These are phyloP conservation scores for Apiotrichum porosum DNA, from an alignment of 1,284 basidiomycete species.

Conservation along the genomic window DNA sequence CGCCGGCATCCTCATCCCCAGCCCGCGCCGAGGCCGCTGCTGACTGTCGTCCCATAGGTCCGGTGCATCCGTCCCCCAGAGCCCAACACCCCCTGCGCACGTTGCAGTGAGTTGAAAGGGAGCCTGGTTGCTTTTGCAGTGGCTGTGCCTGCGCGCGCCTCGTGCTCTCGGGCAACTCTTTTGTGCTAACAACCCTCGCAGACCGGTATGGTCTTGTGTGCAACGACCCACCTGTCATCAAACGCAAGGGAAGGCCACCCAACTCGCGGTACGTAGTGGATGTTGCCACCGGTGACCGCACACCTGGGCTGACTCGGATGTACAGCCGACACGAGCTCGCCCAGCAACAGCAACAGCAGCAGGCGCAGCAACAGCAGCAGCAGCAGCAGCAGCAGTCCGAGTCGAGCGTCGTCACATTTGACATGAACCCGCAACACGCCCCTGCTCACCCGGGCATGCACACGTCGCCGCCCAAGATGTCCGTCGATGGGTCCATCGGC, in stretches of 20 bases:
- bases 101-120: conserved; percentile 19
- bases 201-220: conserved; percentile 22
- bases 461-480: not conserved
- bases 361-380: not conserved
- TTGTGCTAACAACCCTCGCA: too few species aligned
- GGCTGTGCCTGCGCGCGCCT: too few species aligned
- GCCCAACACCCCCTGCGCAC: conserved; percentile 16
- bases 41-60: conserved; percentile 14
- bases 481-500: not conserved
- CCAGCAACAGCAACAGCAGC: not conserved
- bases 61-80: conserved; percentile 23
- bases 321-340: not conserved
- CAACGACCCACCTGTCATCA: conserved; percentile 23
- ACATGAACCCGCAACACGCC: too few species aligned
- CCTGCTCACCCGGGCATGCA: not conserved
- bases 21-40: not conserved
- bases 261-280: conserved; percentile 8
- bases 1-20: too few species aligned
- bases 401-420: too few species aligned
- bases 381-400: not conserved
- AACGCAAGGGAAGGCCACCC: conserved; percentile 23
- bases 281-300: conserved; percentile 7
- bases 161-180: too few species aligned
- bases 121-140: too few species aligned
- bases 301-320: not conserved